Evolutionary conservation across 2,329 filamentous ascomycete species (phyloP), one percentile per base, ranked within the genome.

Genomic region (Aspergillus ibericus): DNA sequence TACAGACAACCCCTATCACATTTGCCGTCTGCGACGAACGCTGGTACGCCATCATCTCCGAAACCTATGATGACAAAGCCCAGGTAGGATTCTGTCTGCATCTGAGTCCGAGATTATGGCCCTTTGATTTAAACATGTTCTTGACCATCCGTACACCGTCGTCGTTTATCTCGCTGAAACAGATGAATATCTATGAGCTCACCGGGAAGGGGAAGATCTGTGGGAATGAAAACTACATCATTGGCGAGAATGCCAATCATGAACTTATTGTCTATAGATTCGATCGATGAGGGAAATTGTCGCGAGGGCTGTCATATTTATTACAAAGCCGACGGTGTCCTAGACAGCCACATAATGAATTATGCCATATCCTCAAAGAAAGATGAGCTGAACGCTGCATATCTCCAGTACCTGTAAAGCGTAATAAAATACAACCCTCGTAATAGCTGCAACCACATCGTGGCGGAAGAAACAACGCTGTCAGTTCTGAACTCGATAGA

Each of bases 221-320:
- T 35, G 86, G 85, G 1, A 83, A 86, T 60, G 85, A 88, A 70
- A 72, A 83, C 55, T 88, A 85, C 80, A 54, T 88, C n/a, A 70
- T 88, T 10, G 85, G 86, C 0, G 83, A 88, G 72, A 85, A 85
- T 66, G 61, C 63, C 1, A 67, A 75, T 8, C 78, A 82, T 32
- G 77, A 80, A 59, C 69, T 88, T 47, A 82, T 83, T 0, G 72
- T 88, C 56, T 73, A 83, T 59, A 70, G 79, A 55, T 88, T 88
- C 61, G 72, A 75, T 63, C 67, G 65, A 60, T 73, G 59, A 55
- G 15, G 22, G 36, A 32, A 10, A n/a, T 27, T 29, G 22, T 25
- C 61, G n/a, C 25, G 42, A 42, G 36, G 40, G 22, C 40, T 27
- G 46, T 42, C 29, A 32, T 50, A 34, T 22, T 13, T 40, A 40